phyloP scores from a whole-genome alignment of 2,329 filamentous ascomycete genomes.

The Talaromyces sp. region DNA sequence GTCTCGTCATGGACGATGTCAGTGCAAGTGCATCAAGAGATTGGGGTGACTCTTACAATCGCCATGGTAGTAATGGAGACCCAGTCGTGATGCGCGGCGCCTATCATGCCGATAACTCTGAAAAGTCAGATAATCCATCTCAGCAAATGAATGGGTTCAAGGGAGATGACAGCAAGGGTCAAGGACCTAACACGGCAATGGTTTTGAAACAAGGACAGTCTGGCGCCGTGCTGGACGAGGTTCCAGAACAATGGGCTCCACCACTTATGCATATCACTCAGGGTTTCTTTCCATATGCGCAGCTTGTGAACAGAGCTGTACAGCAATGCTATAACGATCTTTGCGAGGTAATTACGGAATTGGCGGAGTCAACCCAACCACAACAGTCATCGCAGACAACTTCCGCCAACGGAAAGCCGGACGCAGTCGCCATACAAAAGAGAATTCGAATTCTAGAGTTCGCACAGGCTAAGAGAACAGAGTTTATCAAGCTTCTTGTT shows the following conservation, averaged over 20 bases:
- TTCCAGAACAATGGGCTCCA: conserved; percentile 38
- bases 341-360: conserved; percentile 61
- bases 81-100: conserved; percentile 15
- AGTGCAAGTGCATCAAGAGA: conserved; percentile 25
- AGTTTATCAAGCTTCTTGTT: conserved; percentile 89
- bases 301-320: conserved; percentile 69
- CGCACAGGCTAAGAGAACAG: conserved; percentile 70
- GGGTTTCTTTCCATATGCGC: conserved; percentile 69
- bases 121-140: conserved; percentile 22
- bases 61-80: conserved; percentile 24
- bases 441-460: conserved; percentile 72
- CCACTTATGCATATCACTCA: conserved; percentile 64
- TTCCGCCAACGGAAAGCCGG: conserved; percentile 26
- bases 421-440: conserved; percentile 63
- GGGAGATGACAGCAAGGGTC: not conserved
- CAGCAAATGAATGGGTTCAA: conserved; percentile 25
- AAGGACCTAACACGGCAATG: not conserved
- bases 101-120: conserved; percentile 17
- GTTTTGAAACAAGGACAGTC: not conserved
- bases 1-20: conserved; percentile 39
- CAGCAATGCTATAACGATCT: conserved; percentile 80
- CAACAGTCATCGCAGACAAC: conserved; percentile 18
- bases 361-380: conserved; percentile 56
- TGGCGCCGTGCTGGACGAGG: not conserved
- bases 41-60: conserved; percentile 21